Base-by-base conservation (phyloP, 805 yeast genomes). In the Saturnispora besseyi region DNA sequence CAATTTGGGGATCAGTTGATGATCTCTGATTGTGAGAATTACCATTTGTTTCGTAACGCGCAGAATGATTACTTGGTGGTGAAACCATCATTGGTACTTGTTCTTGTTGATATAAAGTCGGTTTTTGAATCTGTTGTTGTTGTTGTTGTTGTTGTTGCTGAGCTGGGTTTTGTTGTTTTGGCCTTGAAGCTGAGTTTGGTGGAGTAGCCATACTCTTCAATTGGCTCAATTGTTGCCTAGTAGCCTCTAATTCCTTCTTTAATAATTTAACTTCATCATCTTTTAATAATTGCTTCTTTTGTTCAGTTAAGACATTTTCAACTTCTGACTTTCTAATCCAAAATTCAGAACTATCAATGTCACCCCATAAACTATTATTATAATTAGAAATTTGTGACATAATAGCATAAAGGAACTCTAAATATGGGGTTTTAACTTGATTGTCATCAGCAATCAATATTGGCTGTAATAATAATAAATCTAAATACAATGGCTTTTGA, bases 401-500 rank as follows among this genome's bases (percentile, higher is more conserved):
- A 48, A 81, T 76, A 2, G 96, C 88, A 62, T 87, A 90, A 51
- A 87, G 68, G 57, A 87, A 87, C 67, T 90, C 97, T 63, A 90
- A 72, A 63, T 90, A 90, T 2, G 97, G 96, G 0, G 96, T 87
- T 62, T 84, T 83, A 49, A 88, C 81, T 45, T 84, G 82, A 61
- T 78, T 78, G 62, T 89, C 96, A 67, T 89, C 96, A n/a, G 93
- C 96, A 51, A 89, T 71, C 49, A 90, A 70, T 47, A 90, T 90
- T 5, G 96, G 95, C 61, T 88, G 95, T 53, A 90, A 74, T 48
- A 90, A 69, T 41, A 88, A 70, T 61, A 88, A 72, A 67, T 90
- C 97, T 40, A 85, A 71, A 53, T 83, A 79, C 52, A 87, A 64
- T 41, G 77, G 79, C 57, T 77, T 61, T 62, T 75, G 73, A 57